These are phyloP conservation scores for Plasmodium chabaudi DNA, from an alignment of 169 alveolate genomes.

Conservation along the genomic window DNA sequence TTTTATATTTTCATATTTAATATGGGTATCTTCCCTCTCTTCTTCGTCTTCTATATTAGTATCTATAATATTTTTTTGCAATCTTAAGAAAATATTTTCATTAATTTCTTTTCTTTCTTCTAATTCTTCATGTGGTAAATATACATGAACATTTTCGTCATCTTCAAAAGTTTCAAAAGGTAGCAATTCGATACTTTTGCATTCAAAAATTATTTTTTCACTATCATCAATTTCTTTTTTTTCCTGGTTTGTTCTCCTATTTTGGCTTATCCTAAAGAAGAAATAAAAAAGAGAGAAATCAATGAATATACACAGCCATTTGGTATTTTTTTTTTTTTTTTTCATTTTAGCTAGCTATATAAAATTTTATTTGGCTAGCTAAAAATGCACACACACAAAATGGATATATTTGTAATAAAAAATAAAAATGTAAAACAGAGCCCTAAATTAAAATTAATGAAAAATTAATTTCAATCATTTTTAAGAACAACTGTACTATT, in stretches of 20 bases:
- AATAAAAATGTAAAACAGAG: neutral
- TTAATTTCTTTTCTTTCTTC: conserved; percentile 32
- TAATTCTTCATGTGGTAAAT: conserved; percentile 36
- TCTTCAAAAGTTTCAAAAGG: neutral
- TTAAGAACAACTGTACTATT: neutral
- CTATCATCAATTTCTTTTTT: neutral
- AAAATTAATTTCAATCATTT: neutral
- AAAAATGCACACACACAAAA: neutral
- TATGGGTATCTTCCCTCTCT: neutral
- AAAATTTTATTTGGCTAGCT: no score
- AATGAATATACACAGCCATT: no score
- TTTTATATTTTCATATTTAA: neutral
- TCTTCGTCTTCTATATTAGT: neutral
- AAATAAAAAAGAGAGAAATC: no score
- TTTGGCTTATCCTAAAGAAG: neutral
- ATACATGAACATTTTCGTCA: neutral
- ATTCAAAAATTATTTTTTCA: neutral
- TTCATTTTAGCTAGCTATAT: no score
- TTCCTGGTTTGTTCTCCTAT: conserved; percentile 10
- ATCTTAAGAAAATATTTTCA: conserved; percentile 7
- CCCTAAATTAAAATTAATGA: conserved; percentile 6
- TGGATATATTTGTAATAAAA: neutral
- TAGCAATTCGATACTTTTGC: conserved; percentile 17
- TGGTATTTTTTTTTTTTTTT: no score
- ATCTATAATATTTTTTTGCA: neutral